Conservation (phyloP, 192 early-diverging fungal species). For the Podila epicladia region DNA sequence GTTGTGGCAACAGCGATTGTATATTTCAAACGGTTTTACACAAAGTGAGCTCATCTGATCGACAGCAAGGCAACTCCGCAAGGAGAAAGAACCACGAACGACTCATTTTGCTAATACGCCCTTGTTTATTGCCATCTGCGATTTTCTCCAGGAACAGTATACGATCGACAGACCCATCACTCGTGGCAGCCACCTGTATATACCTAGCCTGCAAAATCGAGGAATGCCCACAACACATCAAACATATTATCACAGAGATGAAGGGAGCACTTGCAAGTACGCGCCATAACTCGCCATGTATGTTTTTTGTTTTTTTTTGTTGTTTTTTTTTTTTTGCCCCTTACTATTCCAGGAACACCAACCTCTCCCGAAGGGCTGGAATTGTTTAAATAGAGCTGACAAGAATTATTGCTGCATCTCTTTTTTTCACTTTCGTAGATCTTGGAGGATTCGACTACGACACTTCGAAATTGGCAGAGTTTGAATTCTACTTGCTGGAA, state of each 20-base stretch:
- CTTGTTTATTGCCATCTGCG: too few species aligned
- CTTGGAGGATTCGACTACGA: constrained; percentile 74
- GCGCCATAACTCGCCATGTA: background rate
- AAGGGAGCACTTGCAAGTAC: constrained; percentile 49
- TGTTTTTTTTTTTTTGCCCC: background rate
- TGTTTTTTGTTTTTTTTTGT: too few species aligned
- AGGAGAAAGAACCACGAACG: too few species aligned
- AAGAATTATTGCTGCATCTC: too few species aligned
- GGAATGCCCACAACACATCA: constrained; percentile 76
- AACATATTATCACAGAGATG: constrained; percentile 63
- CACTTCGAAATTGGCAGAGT: constrained; percentile 83
- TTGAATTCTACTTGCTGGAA: constrained; percentile 92
- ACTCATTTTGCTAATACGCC: too few species aligned
- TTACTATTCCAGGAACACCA: too few species aligned
- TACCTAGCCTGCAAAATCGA: constrained; percentile 93
- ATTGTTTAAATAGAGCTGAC: too few species aligned
- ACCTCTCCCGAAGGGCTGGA: background rate
- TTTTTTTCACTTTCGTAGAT: constrained; percentile 14
- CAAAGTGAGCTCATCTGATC: constrained; percentile 65
- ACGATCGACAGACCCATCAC: constrained; percentile 77
- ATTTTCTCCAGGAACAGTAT: constrained; percentile 70
- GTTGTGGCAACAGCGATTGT: constrained; percentile 85
- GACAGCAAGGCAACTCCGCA: too few species aligned
- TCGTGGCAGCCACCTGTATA: constrained; percentile 83
- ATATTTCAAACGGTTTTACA: constrained; percentile 92